Conservation (phyloP, 2,329 filamentous ascomycete genomes). For the Ceratocystis lukuohia region DNA sequence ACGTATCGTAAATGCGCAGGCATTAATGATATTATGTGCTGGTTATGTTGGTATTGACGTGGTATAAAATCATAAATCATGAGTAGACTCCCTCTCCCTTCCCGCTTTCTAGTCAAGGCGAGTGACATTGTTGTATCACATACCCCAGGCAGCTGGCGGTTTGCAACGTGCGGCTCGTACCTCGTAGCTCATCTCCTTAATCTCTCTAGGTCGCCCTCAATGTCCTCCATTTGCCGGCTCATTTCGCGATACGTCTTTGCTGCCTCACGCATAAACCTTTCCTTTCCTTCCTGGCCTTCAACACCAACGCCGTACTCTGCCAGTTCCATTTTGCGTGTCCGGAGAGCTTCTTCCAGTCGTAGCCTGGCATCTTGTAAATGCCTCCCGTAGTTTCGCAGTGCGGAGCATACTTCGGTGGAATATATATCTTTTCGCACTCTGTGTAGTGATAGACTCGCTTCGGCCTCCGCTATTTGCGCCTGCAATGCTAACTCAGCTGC, state of each 20-base stretch:
- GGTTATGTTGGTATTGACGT: not conserved
- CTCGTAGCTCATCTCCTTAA: conserved; percentile 22
- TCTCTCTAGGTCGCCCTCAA: conserved; percentile 34
- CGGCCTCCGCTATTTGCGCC: conserved; percentile 31
- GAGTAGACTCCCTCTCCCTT: not conserved
- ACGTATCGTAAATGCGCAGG: not conserved
- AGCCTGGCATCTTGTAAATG: conserved; percentile 38
- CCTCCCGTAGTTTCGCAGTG: conserved; percentile 34
- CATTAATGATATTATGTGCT: not conserved
- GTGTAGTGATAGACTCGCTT: conserved; percentile 28
- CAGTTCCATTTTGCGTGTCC: conserved; percentile 32
- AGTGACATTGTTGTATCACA: conserved; percentile 11
- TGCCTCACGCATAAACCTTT: conserved; percentile 40
- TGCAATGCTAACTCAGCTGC: conserved; percentile 33
- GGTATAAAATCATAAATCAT: conserved; percentile 5
- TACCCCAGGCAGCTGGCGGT: too few species aligned
- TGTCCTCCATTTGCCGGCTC: conserved; percentile 37
- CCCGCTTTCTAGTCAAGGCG: not conserved
- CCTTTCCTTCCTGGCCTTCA: conserved; percentile 30
- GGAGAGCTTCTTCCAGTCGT: conserved; percentile 33
- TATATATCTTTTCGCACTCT: conserved; percentile 32
- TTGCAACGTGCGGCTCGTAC: too few species aligned
- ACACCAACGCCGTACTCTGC: conserved; percentile 37
- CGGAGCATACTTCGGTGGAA: conserved; percentile 30
- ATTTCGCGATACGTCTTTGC: conserved; percentile 39